phyloP scores from a whole-genome alignment of 2,329 filamentous ascomycete species.

The Aureobasidium sp. region DNA sequence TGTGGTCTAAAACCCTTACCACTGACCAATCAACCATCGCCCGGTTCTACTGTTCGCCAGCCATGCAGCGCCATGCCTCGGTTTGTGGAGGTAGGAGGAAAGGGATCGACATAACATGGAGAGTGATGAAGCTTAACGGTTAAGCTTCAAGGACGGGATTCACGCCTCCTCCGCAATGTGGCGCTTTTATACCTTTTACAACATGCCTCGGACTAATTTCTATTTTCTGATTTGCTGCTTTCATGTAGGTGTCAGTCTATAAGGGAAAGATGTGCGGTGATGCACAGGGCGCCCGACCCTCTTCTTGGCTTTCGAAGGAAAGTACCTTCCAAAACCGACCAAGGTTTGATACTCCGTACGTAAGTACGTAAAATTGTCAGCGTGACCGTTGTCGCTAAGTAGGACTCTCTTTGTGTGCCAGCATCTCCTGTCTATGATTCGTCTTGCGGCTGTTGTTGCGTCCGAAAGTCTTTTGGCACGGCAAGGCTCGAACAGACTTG shows the following conservation, averaged over 20 bases:
- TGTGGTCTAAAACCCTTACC: neutral
- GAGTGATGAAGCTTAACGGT: neutral
- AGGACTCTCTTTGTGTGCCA: neutral
- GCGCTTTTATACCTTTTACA: neutral
- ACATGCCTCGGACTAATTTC: constrained; percentile 1
- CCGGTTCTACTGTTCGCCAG: neutral
- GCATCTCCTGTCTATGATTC: neutral
- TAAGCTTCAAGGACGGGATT: neutral
- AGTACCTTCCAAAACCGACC: neutral
- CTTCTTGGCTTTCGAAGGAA: neutral
- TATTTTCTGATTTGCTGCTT: neutral
- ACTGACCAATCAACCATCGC: neutral
- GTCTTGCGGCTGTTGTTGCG: neutral
- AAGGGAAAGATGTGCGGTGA: neutral
- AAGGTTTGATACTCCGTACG: neutral
- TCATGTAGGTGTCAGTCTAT: neutral
- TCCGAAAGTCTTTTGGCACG: neutral
- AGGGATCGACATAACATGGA: neutral
- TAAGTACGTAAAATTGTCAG: constrained; percentile 6
- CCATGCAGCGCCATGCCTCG: constrained; percentile 8
- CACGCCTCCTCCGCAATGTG: constrained; percentile 5
- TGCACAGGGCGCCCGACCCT: neutral
- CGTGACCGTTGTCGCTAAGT: neutral
- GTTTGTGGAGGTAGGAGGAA: neutral
- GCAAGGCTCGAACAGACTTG: neutral